Base-by-base conservation (phyloP, 352 stramenopile species). In the Globisporangium acanthophoron region DNA sequence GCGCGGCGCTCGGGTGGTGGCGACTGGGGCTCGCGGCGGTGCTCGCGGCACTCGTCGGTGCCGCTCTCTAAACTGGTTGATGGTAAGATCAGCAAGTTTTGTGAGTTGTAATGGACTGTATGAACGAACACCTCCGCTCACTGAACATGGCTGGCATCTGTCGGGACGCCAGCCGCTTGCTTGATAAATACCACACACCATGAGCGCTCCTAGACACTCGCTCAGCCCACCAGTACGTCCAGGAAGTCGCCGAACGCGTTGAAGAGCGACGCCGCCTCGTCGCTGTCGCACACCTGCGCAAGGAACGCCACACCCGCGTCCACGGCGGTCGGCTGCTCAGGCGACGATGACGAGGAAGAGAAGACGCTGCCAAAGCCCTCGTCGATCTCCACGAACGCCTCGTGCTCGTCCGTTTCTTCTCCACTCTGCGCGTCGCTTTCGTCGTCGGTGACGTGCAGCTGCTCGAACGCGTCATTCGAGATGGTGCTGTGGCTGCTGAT, bases 181-280 rank as follows among this genome's bases (percentile, higher is more conserved):
- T 49, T 49, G 35, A 55, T 45, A 55, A 56, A 56, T 56, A 56
- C 21, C 2, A 16, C 47, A 16, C 47, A 37, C 46, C 15, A 45
- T 31, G 35, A 37, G 18, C 50, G 20, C 20, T 35, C 33, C 18
- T 5, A 35, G 18, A 16, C 5, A 8, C 12, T 15, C 47, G 15
- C 20, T 86, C 13, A 61, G 56, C 56, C 69, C 33, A 88, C 68
- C 18, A 90, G 61, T 18, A 85, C 71, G 35, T 91, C 80, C 24
- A 91, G 46, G 48, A 91, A 85, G 59, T 89, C 70, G 27, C 76
- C 78, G 39, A 91, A 84, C 3, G 76, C 74, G 62, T 88, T 88
- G 45, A 91, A 80, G 27, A 91, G 64, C 45, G 75, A 78, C 44
- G 74, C 63, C 16, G 78, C 69, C 52, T 87, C 74, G 40, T 88